Percentiles rank a stretch among this genome's conserved stretches.
Evolutionary conservation across 257 asterid genomes (phyloP).

Genomic region (Fraxinus quadrangulata): DNA sequence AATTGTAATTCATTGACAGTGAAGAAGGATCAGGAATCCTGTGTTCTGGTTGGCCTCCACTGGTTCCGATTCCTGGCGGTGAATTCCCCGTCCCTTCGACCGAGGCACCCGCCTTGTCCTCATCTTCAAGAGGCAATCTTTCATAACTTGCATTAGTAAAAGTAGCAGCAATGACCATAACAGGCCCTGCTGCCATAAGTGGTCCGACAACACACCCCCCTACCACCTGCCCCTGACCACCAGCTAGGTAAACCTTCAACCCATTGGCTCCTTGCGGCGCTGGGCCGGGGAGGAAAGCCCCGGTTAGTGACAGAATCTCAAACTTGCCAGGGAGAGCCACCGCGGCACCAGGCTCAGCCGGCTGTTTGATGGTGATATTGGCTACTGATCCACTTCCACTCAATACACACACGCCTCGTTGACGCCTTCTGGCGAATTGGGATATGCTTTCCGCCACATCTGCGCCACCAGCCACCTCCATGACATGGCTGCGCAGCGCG

Average conservation of each 20-base stretch:
- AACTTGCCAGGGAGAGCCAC: neutral
- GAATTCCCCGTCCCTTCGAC: constrained; percentile 25
- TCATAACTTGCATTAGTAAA: neutral
- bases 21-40: constrained; percentile 3
- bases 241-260: neutral
- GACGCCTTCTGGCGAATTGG: neutral
- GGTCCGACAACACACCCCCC: neutral
- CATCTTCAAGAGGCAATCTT: neutral
- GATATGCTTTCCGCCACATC: neutral
- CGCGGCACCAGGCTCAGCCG: neutral
- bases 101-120: neutral
- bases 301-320: neutral
- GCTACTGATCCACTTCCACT: neutral
- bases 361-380: neutral
- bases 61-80: constrained; percentile 29
- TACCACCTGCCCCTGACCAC: neutral
- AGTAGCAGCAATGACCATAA: neutral
- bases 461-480: neutral
- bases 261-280: neutral
- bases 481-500: neutral
- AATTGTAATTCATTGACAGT: constrained; percentile 22
- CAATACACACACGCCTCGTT: neutral
- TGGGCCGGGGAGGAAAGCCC: neutral
- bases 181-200: constrained; percentile 3
- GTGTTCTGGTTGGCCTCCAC: constrained; percentile 3